Base-by-base conservation (phyloP, 2,329 filamentous ascomycete species). In the Cryphonectria parasitica region DNA sequence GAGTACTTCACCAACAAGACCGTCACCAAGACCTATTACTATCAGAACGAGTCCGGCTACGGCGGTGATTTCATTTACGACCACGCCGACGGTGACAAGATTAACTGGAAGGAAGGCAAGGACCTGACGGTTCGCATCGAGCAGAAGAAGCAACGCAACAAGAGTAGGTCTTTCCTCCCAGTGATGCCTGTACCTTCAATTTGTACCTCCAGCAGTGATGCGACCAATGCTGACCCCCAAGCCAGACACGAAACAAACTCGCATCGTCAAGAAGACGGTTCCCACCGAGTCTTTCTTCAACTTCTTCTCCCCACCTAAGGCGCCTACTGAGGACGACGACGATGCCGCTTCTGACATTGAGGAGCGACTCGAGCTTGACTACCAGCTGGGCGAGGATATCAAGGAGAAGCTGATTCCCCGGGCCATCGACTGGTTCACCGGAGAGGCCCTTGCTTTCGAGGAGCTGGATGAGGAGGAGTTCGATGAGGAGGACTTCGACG, bases 91-190 rank as follows among this genome's bases (percentile, higher is more conserved):
- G 96, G 97, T 75, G 93, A 97, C 81, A 96, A 97, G 88, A 97
- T 99, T 78, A 92, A 98, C 77, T 99, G 96, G 96, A 96, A 97
- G 85, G 85, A 90, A 13, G 92, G 92, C 78, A 94, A 97, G 83
- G 96, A 99, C 79, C 86, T 99, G 77, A 99, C 96, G 62, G 92
- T 98, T 75, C 91, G 93, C 76, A 86, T 98, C 72, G 96, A 99
- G 88, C 97, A 94, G 88, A 99, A 99, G 90, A 99, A 99, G 88
- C 96, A 99, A 86, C 90, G 96, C 75, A 99, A 99, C 86, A 99
- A 98, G 90, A 98, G 96, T 99, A 87, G 85, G 86, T 19, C 25
- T 6, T 10, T 7, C 2, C 45, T 34, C 45, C 43, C 4, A 22
- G 17, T 49, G 45, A n/a, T 49, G 19, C 8, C 22, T 49, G 45